Base-by-base conservation (phyloP, 2,329 filamentous ascomycete species). In the Ascochyta clinopodiicola region DNA sequence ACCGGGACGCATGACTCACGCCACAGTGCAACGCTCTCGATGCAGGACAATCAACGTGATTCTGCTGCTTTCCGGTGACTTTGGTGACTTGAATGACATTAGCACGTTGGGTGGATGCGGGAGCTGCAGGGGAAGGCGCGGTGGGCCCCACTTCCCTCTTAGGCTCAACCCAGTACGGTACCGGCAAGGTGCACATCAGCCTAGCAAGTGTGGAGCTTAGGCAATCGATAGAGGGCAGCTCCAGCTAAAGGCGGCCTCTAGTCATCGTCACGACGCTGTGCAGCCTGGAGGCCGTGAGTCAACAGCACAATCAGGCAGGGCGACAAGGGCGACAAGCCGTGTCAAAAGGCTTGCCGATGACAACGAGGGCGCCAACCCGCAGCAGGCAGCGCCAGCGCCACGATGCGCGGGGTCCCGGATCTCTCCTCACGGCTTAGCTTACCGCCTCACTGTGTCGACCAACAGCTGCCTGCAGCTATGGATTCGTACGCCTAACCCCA, bases 101-200 rank as follows among this genome's bases (percentile, higher is more conserved):
- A 8, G 29, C 7, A 8, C 31, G 12, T 34, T 44, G 38, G 56
- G 57, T 52, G 44, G 51, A 49, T 39, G 60, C 56, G 52, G 58
- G 60, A 60, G 61, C 60, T 58, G 61, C 64, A 67, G 64, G 64
- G 36, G 64, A 60, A 64, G 61, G 48, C 59, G 53, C 56, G 48
- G 40, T 59, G 47, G 56, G 56, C 44, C 60, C 60, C 64, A 62
- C 53, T 61, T 53, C 60, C 52, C 52, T 54, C 48, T 56, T 60
- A 59, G 59, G 44, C 56, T 51, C 45, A 43, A 51, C 46, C 25
- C 17, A 44, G 58, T 61, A 56, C 56, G 50, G 61, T 36, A 44
- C 44, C 17, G 43, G 58, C 60, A 56, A 57, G 50, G 61, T 36
- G 45, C 44, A 40, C 44, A 63, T 57, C 53, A 51, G 62, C 65